Conservation (phyloP, 192 early-diverging fungal genomes). For the Backusella luteola region DNA sequence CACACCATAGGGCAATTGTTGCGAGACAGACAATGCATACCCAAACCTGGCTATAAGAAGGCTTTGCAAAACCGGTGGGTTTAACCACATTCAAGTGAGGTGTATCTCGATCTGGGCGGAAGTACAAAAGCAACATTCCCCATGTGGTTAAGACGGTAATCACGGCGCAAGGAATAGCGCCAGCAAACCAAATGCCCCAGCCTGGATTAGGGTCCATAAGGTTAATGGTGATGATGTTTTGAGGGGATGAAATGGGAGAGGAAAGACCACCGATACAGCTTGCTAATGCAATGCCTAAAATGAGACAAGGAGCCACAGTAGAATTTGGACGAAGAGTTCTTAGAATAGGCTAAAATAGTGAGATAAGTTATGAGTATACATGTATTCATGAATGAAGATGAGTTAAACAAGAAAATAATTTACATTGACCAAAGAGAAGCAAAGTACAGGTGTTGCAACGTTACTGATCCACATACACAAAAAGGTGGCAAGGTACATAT, state of each 20-base stretch:
- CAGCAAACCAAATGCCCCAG: conserved; percentile 68
- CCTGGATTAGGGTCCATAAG: conserved; percentile 62
- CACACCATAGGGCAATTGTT: conserved; percentile 71
- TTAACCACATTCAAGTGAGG: conserved; percentile 19
- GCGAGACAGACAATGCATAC: conserved; percentile 50
- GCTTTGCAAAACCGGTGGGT: neutral
- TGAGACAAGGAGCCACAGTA: conserved; percentile 55
- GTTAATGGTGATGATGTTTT: conserved; percentile 75
- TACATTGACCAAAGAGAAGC: conserved; percentile 55
- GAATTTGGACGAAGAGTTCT: conserved; percentile 60
- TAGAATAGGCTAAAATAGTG: conserved; percentile 58
- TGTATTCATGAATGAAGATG: neutral
- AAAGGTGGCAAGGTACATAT: conserved; percentile 74
- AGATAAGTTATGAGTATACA: neutral
- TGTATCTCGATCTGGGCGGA: conserved; percentile 12
- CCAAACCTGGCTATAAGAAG: conserved; percentile 5
- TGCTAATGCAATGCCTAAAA: conserved; percentile 74
- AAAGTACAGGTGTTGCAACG: conserved; percentile 75
- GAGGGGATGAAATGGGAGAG: conserved; percentile 72
- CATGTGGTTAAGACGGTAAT: conserved; percentile 62
- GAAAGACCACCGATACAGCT: conserved; percentile 75
- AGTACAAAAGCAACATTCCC: conserved; percentile 48
- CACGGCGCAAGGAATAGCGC: conserved; percentile 61
- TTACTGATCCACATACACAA: conserved; percentile 79
- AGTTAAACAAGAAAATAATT: neutral